Base-by-base conservation (phyloP, 2,329 filamentous ascomycete genomes). In the Apiospora malaysiana region DNA sequence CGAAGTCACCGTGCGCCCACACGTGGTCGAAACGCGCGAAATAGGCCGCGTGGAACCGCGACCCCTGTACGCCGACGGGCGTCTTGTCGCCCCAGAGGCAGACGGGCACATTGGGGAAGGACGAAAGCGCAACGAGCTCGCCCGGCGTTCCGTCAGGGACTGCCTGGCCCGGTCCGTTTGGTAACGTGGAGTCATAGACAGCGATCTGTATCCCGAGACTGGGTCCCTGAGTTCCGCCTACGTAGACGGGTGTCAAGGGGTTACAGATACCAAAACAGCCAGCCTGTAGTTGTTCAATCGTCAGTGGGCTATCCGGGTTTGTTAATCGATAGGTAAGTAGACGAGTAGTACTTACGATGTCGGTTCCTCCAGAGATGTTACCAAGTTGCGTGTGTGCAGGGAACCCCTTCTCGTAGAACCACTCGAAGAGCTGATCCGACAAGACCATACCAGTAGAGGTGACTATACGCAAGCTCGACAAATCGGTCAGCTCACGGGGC, bases 1-100 rank as follows among this genome's bases (percentile, higher is more conserved):
- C 90, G 78, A 95, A 95, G 77, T 96, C 94, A 27, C 93, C 93
- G 73, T 96, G 94, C 0, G 92, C 92, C 94, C 93, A 96, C 1
- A 93, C 92, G 70, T 89, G 83, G 8, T 86, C 82, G 81, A 89
- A 92, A 66, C 89, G 87, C 1, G 83, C 85, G 76, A 92, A 92
- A 79, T 92, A 88, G 37, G 89, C 86, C 0, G 83, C 80, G 74
- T 85, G 86, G 80, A 91, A 93, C 72, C 88, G 88, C 4, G 87
- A 82, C 0, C 87, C 87, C 0, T 85, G 85, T 0, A 84, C 80
- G 0, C 85, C 83, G 56, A 69, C 73, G 46, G 59, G 72, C 49
- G 70, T 77, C 72, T 72, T 77, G 79, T 91, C 89, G 74, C 86
- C 86, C 86, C 90, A 92, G 76, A 93, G 89, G 74, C 83, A 89